Evolutionary conservation across 495 filamentous ascomycete species (phyloP).

Genomic region (Xylaria palmicola): DNA sequence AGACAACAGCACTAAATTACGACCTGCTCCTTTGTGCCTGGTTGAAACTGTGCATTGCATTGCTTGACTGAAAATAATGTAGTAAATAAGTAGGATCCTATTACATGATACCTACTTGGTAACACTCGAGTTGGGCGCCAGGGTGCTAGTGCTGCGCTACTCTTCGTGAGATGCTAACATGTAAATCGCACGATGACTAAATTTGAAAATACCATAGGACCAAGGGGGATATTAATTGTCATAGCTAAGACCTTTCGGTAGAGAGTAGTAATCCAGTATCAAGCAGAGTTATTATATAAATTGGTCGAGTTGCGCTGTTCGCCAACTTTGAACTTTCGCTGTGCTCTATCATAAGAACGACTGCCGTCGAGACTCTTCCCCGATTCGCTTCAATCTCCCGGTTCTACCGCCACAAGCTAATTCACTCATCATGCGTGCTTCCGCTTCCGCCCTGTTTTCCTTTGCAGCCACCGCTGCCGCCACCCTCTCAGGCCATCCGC

Average conservation of each 20-base stretch:
- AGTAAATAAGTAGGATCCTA: background rate
- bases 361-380: background rate
- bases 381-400: background rate
- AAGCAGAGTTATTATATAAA: background rate
- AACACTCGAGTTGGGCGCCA: background rate
- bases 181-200: background rate
- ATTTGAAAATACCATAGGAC: background rate
- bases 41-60: background rate
- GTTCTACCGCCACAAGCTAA: background rate
- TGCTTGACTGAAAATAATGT: background rate
- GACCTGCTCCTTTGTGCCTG: background rate
- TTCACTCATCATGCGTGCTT: background rate
- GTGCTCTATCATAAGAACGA: background rate
- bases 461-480: background rate
- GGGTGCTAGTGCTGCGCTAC: background rate
- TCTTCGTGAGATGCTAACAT: background rate
- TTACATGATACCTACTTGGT: no score
- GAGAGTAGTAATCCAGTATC: no score
- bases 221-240: background rate
- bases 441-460: background rate
- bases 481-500: background rate
- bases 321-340: background rate
- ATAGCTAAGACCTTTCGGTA: background rate
- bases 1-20: background rate
- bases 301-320: background rate